Percentiles rank a stretch among this genome's conserved stretches.
Conservation (phyloP, 1,284 basidiomycete species). For the Jaminaea rosea region DNA sequence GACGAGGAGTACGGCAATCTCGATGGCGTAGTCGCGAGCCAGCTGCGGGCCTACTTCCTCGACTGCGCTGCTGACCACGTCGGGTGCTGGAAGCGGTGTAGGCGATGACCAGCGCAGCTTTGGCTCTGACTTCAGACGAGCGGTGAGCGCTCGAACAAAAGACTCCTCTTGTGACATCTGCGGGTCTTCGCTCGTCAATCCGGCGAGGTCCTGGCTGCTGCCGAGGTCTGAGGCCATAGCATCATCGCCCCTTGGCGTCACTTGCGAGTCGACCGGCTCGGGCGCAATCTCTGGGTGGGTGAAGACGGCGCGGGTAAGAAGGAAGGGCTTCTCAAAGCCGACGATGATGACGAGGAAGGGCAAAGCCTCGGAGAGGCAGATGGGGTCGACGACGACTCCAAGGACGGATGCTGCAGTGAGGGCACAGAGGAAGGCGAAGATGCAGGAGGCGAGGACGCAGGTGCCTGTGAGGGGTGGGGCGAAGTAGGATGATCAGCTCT, state of each 20-base stretch:
- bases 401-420: conserved; percentile 75
- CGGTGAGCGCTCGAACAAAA: conserved; percentile 46
- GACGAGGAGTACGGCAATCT: conserved; percentile 76
- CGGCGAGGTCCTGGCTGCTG: conserved; percentile 12
- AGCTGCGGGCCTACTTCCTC: conserved; percentile 70
- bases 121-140: conserved; percentile 43
- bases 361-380: conserved; percentile 84
- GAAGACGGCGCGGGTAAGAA: conserved; percentile 82
- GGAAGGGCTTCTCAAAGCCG: conserved; percentile 93
- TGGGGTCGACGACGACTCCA: conserved; percentile 79
- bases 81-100: conserved; percentile 58
- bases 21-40: conserved; percentile 83
- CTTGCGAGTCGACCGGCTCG: conserved; percentile 9
- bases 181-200: conserved; percentile 13
- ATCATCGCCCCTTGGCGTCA: conserved; percentile 13
- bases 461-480: conserved; percentile 52
- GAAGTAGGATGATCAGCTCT: neutral
- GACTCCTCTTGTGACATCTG: conserved; percentile 27
- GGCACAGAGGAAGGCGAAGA: conserved; percentile 77
- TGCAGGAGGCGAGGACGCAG: conserved; percentile 73
- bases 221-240: conserved; percentile 16
- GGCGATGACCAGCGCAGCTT: conserved; percentile 52
- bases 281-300: conserved; percentile 65
- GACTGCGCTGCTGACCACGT: conserved; percentile 76
- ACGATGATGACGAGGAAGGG: conserved; percentile 96